Evolutionary conservation across 192 early-diverging fungal species (phyloP), one percentile per base, ranked within the genome.

Genomic region (Podila horticola): DNA sequence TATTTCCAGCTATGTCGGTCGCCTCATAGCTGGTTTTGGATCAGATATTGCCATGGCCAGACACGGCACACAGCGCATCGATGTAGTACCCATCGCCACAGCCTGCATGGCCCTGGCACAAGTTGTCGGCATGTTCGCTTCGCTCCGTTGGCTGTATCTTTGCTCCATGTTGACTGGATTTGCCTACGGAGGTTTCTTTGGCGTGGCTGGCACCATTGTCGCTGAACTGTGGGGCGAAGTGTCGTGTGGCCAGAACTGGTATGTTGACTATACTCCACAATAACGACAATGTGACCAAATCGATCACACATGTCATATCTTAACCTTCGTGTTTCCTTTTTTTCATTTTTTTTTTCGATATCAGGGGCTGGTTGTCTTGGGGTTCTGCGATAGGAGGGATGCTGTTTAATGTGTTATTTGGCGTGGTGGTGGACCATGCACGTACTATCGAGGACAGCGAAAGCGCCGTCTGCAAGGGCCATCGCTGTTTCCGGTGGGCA

Each of bases 211-310:
- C 12, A 81, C 52, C 48, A 73, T 81, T 69, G 77, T 81, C 24
- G 77, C 77, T 2, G 77, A 81, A 62, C 49, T 81, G 6, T 81
- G 77, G 77, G 77, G 77, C 5, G 66, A 57, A 58, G 71, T 65
- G 12, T 69, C 71, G 9, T 81, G 77, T 50, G 77, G 77, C 31
- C 77, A 81, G 58, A 81, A 81, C 62, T 81, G 77, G 77, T 81
- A 69, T 22, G 71, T 19, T 49, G 1, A 36, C 13, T 5, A 6
- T 22, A 15, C 3, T 45, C 41, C 41, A 17, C 41, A 45, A 45
- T 4, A 10, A 45, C 8, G 38, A 41, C 12, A 41, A 41, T 45
- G 41, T 45, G 41, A 45, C 15, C 41, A 13, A 13, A 4, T 36
- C 34, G 9, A 36, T 6, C 9, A 11, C 12, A 45, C 19, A 29